Evolutionary conservation across 257 asterid genomes (phyloP), one percentile per base, ranked within the genome.

Genomic region (Petunia secreta): DNA sequence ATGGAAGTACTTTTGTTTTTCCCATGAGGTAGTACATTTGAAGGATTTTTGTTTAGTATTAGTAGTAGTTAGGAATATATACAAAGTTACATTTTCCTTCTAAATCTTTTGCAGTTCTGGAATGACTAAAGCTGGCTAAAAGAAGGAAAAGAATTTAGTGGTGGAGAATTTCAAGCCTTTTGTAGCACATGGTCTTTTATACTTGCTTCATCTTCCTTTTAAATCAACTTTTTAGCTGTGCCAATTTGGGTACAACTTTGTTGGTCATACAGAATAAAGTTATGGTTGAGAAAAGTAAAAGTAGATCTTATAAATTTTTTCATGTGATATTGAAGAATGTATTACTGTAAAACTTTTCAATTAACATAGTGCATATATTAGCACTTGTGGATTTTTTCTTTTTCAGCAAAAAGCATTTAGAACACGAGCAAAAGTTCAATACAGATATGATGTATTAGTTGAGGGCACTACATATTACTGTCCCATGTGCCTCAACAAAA

Each of bases 171-270:
- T 15, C 76, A 68, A 9, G n/a, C 16, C 41, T 69, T 69, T 0
- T 69, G 43, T 46, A 69, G 59, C 77, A 48, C 34, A 2, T 34
- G 0, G 58, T 48, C 41, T 46, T 69, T 46, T 69, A 8, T 4
- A 69, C 3, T 46, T 48, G 44, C 84, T 81, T 81, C 57, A 9
- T 82, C 76, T 81, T 66, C 63, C 40, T 36, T 44, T n/a, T n/a
- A 10, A 14, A 40, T 68, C 14, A 8, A 66, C 67, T 66, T 54
- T 79, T 54, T 13, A 54, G 7, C n/a, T 41, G 10, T 52, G 39
- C 5, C 34, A 16, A 2, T 63, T 67, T 67, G 54, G 38, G 37
- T 6, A 40, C 82, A 15, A 38, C n/a, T 60, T 78, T 14, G 16
- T n/a, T 62, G 44, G 38, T 64, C 13, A 14, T 46, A 1, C 25